Percentiles rank a stretch among this genome's conserved stretches.
These are phyloP conservation scores for Chlorophyllum brunneum DNA, from an alignment of 768 basidiomycete species.

Conservation along the genomic window DNA sequence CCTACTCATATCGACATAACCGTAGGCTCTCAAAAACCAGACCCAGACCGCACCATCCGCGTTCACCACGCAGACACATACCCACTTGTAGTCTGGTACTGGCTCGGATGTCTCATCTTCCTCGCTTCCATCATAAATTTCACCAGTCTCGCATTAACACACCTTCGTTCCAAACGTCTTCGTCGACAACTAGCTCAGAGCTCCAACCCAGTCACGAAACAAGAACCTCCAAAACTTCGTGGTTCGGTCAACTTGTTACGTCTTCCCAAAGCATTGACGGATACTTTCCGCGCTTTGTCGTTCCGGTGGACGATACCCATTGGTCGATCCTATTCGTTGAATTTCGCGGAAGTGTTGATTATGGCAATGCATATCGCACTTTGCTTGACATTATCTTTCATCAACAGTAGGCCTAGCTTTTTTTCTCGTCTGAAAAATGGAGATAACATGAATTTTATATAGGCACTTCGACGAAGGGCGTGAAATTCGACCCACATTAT, in stretches of 20 bases:
- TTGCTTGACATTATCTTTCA: constrained; percentile 33
- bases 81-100: constrained; percentile 39
- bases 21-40: background rate
- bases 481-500: constrained; percentile 32
- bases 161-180: constrained; percentile 12
- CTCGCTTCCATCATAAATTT: constrained; percentile 33
- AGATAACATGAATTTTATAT: background rate
- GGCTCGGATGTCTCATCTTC: constrained; percentile 37
- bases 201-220: too few relatives aligned
- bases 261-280: constrained; percentile 30
- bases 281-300: constrained; percentile 30
- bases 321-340: constrained; percentile 32
- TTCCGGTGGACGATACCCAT: constrained; percentile 36
- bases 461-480: constrained; percentile 30
- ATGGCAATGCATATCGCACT: constrained; percentile 32
- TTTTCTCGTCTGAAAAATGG: background rate
- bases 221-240: constrained; percentile 7
- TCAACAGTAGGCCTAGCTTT: constrained; percentile 30
- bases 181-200: constrained; percentile 1
- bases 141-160: constrained; percentile 21
- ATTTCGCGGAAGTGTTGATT: constrained; percentile 36
- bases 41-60: constrained; percentile 1
- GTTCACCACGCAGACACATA: constrained; percentile 20
- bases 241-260: constrained; percentile 16
- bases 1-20: background rate